Conservation (phyloP, 805 yeast species). For the Monosporozyma aquatica region DNA sequence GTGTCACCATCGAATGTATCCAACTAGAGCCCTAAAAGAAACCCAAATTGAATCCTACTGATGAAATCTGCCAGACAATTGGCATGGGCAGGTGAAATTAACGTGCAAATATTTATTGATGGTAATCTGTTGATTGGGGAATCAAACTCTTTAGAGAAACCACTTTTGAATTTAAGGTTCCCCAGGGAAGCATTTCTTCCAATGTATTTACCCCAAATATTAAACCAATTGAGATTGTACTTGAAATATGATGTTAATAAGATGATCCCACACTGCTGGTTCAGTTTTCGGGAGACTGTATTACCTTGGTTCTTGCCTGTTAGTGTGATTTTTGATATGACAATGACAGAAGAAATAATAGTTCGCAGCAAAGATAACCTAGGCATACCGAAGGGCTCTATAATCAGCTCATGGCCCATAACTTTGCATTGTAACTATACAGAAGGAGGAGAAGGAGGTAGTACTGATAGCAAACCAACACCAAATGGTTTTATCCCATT, state of each 20-base stretch:
- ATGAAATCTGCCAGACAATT: constrained; percentile 31
- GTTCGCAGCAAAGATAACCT: background rate
- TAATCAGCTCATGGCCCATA: background rate
- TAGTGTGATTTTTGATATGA: constrained; percentile 53
- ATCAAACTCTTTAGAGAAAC: constrained; percentile 7
- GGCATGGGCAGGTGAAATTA: constrained; percentile 49
- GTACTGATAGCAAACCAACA: too few relatives aligned
- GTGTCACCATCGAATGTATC: too few relatives aligned
- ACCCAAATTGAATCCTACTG: too few relatives aligned
- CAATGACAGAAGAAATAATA: background rate
- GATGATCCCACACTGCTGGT: constrained; percentile 42
- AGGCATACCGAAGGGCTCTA: background rate
- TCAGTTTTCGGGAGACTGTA: constrained; percentile 56
- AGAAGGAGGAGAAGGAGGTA: background rate
- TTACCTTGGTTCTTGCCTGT: constrained; percentile 71
- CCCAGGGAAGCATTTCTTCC: constrained; percentile 49
- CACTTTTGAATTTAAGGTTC: constrained; percentile 17
- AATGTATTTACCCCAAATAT: constrained; percentile 31
- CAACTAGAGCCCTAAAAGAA: too few relatives aligned
- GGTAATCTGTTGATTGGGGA: constrained; percentile 11
- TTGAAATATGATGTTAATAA: constrained; percentile 24
- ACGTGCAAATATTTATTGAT: constrained; percentile 33
- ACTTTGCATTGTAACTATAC: background rate
- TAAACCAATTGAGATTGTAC: constrained; percentile 33
- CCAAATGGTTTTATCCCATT: constrained; percentile 26